Conservation (phyloP, 495 filamentous ascomycete genomes). For the Penicillium egyptiacum region DNA sequence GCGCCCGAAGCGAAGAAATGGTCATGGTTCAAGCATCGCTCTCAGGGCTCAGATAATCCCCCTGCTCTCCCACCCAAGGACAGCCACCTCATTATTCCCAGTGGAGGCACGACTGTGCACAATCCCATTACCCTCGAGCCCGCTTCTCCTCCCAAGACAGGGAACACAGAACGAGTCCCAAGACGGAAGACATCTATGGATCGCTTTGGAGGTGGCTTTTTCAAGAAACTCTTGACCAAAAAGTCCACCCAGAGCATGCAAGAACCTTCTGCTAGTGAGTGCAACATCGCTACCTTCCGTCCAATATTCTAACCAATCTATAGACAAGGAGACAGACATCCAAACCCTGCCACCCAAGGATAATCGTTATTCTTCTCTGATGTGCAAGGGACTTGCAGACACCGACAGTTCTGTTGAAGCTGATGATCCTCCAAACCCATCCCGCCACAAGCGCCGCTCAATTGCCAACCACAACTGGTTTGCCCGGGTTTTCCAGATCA, state of each 20-base stretch:
- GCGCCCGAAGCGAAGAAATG: conserved; percentile 53
- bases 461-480: conserved; percentile 69
- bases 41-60: conserved; percentile 40
- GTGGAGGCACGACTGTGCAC: conserved; percentile 27
- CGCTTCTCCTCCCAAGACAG: background rate
- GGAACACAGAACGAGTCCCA: background rate
- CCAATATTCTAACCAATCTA: background rate
- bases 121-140: conserved; percentile 21
- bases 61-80: conserved; percentile 21
- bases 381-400: conserved; percentile 22
- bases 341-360: conserved; percentile 8
- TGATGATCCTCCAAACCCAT: conserved; percentile 14
- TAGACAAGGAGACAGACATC: conserved; percentile 9
- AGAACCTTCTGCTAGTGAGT: conserved; percentile 26
- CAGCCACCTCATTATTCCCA: conserved; percentile 24
- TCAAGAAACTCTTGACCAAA: conserved; percentile 39
- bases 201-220: conserved; percentile 25
- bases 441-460: conserved; percentile 21
- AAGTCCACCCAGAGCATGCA: conserved; percentile 28
- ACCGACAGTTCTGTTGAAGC: conserved; percentile 22
- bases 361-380: conserved; percentile 3
- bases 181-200: conserved; percentile 31
- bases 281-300: background rate
- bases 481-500: conserved; percentile 82
- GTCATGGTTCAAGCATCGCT: conserved; percentile 64